Evolutionary conservation across 129 eudicot species (phyloP).

Genomic region (Arctium minus): DNA sequence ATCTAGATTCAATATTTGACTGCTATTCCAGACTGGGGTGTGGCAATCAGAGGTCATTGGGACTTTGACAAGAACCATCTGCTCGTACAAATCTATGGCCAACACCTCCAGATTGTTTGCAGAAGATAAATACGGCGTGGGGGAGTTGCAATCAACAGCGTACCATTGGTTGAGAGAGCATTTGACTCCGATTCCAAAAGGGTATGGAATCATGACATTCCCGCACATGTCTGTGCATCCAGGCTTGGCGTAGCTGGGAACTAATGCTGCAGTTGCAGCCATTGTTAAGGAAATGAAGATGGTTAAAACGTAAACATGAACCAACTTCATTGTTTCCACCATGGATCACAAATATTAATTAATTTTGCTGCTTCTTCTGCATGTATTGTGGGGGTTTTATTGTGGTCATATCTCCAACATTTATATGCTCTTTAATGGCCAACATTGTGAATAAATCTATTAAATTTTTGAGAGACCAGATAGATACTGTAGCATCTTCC

Average conservation of each 20-base stretch:
- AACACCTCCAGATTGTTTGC: slow-evolving; percentile 7
- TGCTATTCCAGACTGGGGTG: not conserved
- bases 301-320: not conserved
- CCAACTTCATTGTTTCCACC: not conserved
- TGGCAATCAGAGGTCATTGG: slow-evolving; percentile 16
- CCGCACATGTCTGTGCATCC: slow-evolving; percentile 8
- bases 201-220: not conserved
- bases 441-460: not conserved
- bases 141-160: slow-evolving; percentile 16
- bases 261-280: not conserved
- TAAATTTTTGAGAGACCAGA: not conserved
- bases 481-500: not conserved
- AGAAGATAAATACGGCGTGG: slow-evolving; percentile 16
- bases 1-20: not conserved
- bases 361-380: not conserved
- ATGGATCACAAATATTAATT: no score
- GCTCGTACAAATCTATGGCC: slow-evolving; percentile 1
- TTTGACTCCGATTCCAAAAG: slow-evolving; percentile 1
- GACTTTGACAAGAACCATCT: slow-evolving; percentile 18
- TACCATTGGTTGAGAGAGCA: slow-evolving; percentile 5
- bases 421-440: not conserved
- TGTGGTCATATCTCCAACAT: not conserved
- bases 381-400: not conserved
- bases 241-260: not conserved
- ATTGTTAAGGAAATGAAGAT: not conserved